phyloP scores from a whole-genome alignment of 768 basidiomycete genomes.

The Suillus weaverae region DNA sequence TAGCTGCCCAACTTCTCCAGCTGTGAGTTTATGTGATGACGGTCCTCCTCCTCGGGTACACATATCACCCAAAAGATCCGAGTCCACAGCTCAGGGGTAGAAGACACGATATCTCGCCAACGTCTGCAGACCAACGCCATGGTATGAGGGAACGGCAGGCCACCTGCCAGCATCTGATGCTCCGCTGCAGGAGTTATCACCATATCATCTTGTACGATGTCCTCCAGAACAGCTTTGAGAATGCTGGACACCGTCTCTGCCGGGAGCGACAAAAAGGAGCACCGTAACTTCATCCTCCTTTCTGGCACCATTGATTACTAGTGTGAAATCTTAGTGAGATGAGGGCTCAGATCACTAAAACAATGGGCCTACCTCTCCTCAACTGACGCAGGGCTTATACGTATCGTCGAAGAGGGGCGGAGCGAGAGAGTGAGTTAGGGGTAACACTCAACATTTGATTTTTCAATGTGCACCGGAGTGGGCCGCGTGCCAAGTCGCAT shows the following conservation, averaged over 20 bases:
- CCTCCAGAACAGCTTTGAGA: neutral
- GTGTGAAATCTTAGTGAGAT: neutral
- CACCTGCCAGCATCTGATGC: neutral
- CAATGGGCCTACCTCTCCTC: neutral
- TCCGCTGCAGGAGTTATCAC: neutral
- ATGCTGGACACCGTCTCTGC: neutral
- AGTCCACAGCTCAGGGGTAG: conserved; percentile 1
- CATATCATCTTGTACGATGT: neutral
- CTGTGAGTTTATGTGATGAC: neutral
- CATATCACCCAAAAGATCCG: neutral
- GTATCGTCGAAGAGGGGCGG: neutral
- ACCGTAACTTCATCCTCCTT: neutral
- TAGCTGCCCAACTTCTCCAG: neutral
- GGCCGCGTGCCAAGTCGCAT: neutral
- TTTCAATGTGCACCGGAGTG: neutral
- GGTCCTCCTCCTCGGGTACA: neutral
- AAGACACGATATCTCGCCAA: neutral
- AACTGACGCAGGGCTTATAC: neutral
- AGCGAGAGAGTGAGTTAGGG: neutral
- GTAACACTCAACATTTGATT: neutral
- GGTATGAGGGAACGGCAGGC: neutral
- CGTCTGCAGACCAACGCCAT: neutral
- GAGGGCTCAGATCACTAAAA: neutral
- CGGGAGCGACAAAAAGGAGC: neutral
- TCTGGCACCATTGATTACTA: neutral